Evolutionary conservation across 257 asterid genomes (phyloP).

Genomic region (Henckelia pumila): DNA sequence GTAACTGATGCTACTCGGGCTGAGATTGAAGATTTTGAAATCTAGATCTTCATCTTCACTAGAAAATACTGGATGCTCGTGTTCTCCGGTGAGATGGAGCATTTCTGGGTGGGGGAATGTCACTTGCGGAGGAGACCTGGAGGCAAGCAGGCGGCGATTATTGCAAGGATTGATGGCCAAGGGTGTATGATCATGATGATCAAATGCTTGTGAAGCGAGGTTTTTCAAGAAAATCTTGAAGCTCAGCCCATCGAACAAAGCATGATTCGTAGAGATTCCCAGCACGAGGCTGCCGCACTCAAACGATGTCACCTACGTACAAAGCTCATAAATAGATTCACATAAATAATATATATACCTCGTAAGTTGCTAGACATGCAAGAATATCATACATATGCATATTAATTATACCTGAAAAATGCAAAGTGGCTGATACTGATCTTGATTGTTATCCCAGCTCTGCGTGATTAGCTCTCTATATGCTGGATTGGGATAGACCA

Average conservation of each 20-base stretch:
- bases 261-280: conserved; percentile 50
- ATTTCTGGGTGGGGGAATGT: conserved; percentile 49
- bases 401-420: conserved; percentile 40
- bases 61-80: conserved; percentile 34
- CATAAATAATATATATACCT: no score
- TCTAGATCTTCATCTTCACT: conserved; percentile 31
- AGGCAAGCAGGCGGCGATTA: conserved; percentile 40
- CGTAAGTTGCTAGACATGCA: no score
- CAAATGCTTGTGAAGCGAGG: conserved; percentile 59
- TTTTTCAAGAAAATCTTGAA: conserved; percentile 48
- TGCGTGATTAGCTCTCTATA: conserved; percentile 37
- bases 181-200: conserved; percentile 31
- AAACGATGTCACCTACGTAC: conserved; percentile 68
- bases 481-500: conserved; percentile 63
- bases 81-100: conserved; percentile 35
- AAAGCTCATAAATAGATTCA: neutral
- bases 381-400: no score
- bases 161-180: conserved; percentile 34
- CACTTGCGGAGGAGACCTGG: conserved; percentile 48
- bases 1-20: conserved; percentile 14
- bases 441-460: conserved; percentile 29
- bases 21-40: conserved; percentile 35
- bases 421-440: conserved; percentile 48
- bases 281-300: conserved; percentile 63
- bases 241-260: conserved; percentile 49